Evolutionary conservation across 2,329 filamentous ascomycete species (phyloP), one percentile per base, ranked within the genome.

Genomic region (Macrophomina pseudophaseolina): DNA sequence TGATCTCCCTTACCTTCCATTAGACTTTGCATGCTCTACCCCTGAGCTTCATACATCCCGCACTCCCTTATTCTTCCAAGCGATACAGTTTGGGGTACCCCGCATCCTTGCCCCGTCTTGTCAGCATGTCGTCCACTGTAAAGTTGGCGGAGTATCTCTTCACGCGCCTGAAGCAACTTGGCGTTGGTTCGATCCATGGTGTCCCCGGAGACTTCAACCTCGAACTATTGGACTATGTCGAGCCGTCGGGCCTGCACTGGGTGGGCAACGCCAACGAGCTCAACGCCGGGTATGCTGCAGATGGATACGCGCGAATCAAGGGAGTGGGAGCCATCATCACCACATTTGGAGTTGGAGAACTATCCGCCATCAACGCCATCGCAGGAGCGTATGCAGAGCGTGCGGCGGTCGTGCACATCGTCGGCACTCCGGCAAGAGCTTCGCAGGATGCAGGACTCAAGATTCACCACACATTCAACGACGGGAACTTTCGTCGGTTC

Each of bases 381-480:
- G 90, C 90, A 2, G 91, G 91, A n/a, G 86, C 90, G 51, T 92
- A 86, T 78, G 89, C 89, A 1, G 91, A 93, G 76, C 86, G 87
- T 71, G 88, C 91, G 1, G 89, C 90, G 2, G 82, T 93, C 6
- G 81, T 88, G 11, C 86, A 88, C 70, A 83, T 88, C 49, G 85
- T 88, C 28, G 86, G 86, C 2, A 83, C 83, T 0, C 84, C 86
- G 8, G 8, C 76, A 2, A 78, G 81, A 2, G 68, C 71, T 8
- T 76, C 80, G 3, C 84, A 86, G 68, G 77, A 81, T 9, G 71
- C 74, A 1, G 78, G 82, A 3, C 72, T 77, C 11, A 68, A 81
- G 58, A 75, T 87, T 28, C 90, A 93, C 76, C 90, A 92, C 77
- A 91, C 90, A 0, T 86, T 92, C 1, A 89, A 82, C n/a, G 85